Base-by-base conservation (phyloP, 2,329 filamentous ascomycete genomes). In the Xylaria sp. region DNA sequence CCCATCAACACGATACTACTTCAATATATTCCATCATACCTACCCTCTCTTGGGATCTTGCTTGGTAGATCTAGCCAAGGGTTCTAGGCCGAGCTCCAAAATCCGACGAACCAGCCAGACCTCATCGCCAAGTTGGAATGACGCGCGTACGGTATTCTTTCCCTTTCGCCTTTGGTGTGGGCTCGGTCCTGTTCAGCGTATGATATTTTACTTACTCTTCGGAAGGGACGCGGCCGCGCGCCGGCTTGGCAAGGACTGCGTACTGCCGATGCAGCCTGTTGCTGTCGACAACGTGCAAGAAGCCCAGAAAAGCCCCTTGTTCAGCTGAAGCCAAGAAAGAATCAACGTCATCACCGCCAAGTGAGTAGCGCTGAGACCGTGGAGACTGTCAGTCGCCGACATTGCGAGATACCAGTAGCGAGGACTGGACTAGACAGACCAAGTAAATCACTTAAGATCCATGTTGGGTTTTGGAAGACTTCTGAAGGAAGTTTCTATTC, bases 121-220 rank as follows among this genome's bases (percentile, higher is more conserved):
- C 37, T 56, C 18, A 48, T 51, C 50, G 66, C 66, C 66, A 68
- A 68, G 66, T 56, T n/a, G 34, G n/a, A 50, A 48, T 60, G 66
- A 68, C 66, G 61, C 66, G 66, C 61, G 66, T 64, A 62, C 51
- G 32, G 37, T 8, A 46, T 32, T 55, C 51, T 63, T 46, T 15
- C 5, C 15, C 23, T 52, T 55, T 46, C n/a, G 18, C 20, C 46
- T 23, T 32, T 25, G 10, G 12, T 37, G 25, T 57, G 28, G 20
- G n/a, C 52, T 55, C 52, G 10, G 37, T 34, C 9, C 15, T 34
- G 48, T 34, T 56, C 44, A 28, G 18, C 15, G 41, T 46, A 46
- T 39, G 7, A 55, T 18, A 37, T 37, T 8, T 37, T 37, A 37
- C 34, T 37, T 8, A 4, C 34, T 37, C 10, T 37, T 37, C 28